A percentile compares a stretch with the other conserved stretches of the same genome.
These are phyloP conservation scores for Bidens hawaiensis DNA, from an alignment of 140 eudicot genomes.

Conservation along the genomic window DNA sequence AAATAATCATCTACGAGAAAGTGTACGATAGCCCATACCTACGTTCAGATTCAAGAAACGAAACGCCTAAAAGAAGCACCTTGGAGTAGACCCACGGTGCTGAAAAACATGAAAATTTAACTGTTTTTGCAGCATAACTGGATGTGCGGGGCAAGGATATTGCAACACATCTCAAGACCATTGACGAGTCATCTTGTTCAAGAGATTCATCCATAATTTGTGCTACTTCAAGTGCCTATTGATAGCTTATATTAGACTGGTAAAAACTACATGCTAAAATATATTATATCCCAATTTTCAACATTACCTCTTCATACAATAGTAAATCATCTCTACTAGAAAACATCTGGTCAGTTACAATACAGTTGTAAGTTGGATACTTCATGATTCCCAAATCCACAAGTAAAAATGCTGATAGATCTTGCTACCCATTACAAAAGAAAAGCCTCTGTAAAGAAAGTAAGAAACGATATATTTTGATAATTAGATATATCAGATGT, in stretches of 20 bases:
- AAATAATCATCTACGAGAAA: background rate
- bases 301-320: conserved; percentile 78
- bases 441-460: conserved; percentile 71
- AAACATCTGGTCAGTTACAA: conserved; percentile 50
- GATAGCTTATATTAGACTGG: background rate
- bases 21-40: conserved; percentile 37
- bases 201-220: conserved; percentile 88
- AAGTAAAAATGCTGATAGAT: conserved; percentile 78
- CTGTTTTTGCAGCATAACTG: conserved; percentile 18
- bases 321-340: conserved; percentile 56
- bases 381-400: conserved; percentile 80
- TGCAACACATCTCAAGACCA: conserved; percentile 64
- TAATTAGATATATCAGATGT: no score
- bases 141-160: conserved; percentile 53
- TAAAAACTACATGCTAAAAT: conserved; percentile 14
- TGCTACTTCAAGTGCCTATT: conserved; percentile 93
- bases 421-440: conserved; percentile 86
- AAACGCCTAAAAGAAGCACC: conserved; percentile 77
- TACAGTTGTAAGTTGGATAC: conserved; percentile 82
- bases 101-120: conserved; percentile 48
- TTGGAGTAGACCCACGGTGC: conserved; percentile 85
- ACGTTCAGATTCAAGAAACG: conserved; percentile 68
- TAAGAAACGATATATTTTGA: no score
- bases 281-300: background rate
- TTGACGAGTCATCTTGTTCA: conserved; percentile 49